Base-by-base conservation (phyloP, 139 green algal species). In the Chlamydomonas incerta region DNA sequence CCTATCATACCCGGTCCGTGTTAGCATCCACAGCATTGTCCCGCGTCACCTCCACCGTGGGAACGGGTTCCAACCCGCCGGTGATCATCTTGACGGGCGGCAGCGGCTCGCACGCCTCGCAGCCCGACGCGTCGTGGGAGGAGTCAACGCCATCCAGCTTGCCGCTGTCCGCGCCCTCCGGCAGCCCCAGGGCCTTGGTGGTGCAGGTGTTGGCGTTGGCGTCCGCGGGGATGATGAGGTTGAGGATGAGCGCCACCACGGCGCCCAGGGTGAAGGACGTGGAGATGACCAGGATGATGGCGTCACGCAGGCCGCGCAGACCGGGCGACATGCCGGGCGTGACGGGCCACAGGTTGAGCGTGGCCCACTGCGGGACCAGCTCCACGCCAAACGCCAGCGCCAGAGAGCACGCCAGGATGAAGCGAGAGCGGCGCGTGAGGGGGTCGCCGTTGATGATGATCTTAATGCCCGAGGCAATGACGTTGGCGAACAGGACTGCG, bases 391-490 rank as follows among this genome's bases (percentile, higher is more conserved):
- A 33, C 41, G 90, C 92, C 13, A 93, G 62, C 8, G 73, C 81
- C 14, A 95, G 66, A 1, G 82, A 83, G 55, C 87, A 89, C 8
- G 80, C 65, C 15, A 93, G 46, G 80, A 95, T 95, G 89, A 93
- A 95, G 50, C 92, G 89, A 23, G 85, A 86, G 83, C 92, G 92
- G 23, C 92, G 85, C 26, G 57, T 82, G 47, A 95, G 62, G 62
- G 63, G 60, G 11, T 87, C 85, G 46, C 72, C 82, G 55, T 66
- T 71, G 23, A 65, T 77, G 55, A 90, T 85, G 8, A 95, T 70
- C 90, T 93, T 93, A 74, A 95, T 91, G 62, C 93, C 92, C 4
- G 83, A 91, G 15, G 88, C 73, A 21, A 92, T 88, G 34, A 96
- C 88, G 67, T 83, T 91, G 21, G 89, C 90, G 81, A 95, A 96